These are phyloP conservation scores for Nyssa sinensis DNA, from an alignment of 148 eudicot species.

Conservation along the genomic window DNA sequence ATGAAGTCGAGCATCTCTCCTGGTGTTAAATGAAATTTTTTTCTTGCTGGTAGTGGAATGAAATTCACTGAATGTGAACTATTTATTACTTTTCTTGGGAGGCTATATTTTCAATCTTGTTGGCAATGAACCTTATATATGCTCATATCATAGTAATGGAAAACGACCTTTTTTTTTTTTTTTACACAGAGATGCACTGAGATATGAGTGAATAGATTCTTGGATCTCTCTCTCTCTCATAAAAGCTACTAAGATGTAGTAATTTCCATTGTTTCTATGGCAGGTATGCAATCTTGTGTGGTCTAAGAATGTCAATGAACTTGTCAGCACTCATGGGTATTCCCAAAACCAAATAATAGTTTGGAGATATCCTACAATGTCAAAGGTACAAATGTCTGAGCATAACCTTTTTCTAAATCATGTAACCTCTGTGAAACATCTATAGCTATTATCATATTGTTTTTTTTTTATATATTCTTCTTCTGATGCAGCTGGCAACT, in stretches of 20 bases:
- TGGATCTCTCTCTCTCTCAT: background rate
- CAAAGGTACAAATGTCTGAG: slow-evolving; percentile 52
- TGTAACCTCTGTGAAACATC: background rate
- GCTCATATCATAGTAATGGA: too few relatives aligned
- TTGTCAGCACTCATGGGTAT: slow-evolving; percentile 94
- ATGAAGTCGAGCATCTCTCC: too few relatives aligned
- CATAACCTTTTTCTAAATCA: background rate
- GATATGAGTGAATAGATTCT: too few relatives aligned
- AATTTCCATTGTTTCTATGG: slow-evolving; percentile 3
- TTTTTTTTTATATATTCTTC: background rate
- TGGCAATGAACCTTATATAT: background rate
- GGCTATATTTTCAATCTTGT: background rate
- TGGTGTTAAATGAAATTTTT: too few relatives aligned
- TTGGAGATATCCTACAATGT: slow-evolving; percentile 92
- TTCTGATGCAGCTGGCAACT: slow-evolving; percentile 62
- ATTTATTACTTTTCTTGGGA: too few relatives aligned
- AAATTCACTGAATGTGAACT: too few relatives aligned
- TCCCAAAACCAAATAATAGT: slow-evolving; percentile 88
- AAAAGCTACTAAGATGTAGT: background rate
- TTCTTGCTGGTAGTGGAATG: too few relatives aligned
- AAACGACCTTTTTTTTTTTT: background rate
- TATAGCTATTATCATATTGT: background rate
- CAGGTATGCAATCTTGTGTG: slow-evolving; percentile 97
- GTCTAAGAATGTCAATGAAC: slow-evolving; percentile 89
- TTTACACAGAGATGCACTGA: too few relatives aligned